Evolutionary conservation across 257 asterid genomes (phyloP), one percentile per base, ranked within the genome.

Genomic region (Voacanga thouarsii): DNA sequence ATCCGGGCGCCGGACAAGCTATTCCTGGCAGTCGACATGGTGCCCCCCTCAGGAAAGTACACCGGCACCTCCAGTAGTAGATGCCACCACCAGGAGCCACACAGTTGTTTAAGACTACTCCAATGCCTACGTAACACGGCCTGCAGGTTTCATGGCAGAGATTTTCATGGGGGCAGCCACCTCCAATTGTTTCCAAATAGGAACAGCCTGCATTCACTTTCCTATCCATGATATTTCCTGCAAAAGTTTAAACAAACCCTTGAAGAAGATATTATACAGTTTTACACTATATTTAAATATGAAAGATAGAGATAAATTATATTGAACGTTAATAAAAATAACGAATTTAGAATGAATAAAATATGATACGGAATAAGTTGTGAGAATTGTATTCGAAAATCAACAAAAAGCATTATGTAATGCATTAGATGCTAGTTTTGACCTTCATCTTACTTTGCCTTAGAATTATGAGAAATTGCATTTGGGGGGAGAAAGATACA

Each of bases 151-250:
- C 83, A 7, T 1, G 33, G 41, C 83, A 80, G 30, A 67, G 71
- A 63, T 21, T 56, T 44, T 49, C 7, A 55, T 80, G 72, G 15
- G 83, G 83, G n/a, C 83, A 80, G 16, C 83, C 83, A 11, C 83
- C 83, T 28, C 80, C 80, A 26, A 50, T 55, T 7, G 19, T 37
- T n/a, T 75, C 83, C 43, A 80, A 18, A 5, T 79, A 50, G 47
- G 16, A 14, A 16, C 71, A 65, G n/a, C 45, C 39, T 16, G 61
- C 74, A 9, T 74, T 65, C n/a, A 24, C 71, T 21, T 66, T 74
- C 37, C 18, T 2, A 6, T 72, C 64, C 14, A 75, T 23, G 18
- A 75, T 39, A n/a, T 39, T 57, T 15, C 70, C 78, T 75, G 70
- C 78, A 75, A 12, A 1, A 49, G 55, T 10, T 49, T 49, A 49